Evolutionary conservation across 2,329 filamentous ascomycete species (phyloP).

Genomic region (Xylariaceae sp.): DNA sequence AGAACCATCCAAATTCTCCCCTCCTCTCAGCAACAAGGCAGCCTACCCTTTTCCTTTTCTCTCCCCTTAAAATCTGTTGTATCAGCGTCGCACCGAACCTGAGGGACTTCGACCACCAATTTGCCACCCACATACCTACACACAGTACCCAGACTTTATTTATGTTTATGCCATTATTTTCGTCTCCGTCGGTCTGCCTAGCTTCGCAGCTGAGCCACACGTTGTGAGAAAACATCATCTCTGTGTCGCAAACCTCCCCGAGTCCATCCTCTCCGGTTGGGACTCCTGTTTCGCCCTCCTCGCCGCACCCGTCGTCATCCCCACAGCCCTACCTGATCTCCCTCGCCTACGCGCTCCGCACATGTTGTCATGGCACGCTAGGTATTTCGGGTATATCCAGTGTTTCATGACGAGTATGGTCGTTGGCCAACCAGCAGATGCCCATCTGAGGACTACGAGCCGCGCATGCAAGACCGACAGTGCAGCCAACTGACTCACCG

Average conservation of each 20-base stretch:
- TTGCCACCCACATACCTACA: constrained; percentile 8
- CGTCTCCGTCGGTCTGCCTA: constrained; percentile 2
- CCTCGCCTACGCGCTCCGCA: constrained; percentile 11
- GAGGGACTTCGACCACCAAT: constrained; percentile 6
- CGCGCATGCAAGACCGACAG: constrained; percentile 21
- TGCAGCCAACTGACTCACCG: background rate
- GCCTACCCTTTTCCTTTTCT: background rate
- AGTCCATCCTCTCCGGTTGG: background rate
- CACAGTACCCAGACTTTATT: background rate
- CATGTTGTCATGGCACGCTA: constrained; percentile 28
- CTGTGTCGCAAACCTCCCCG: constrained; percentile 14
- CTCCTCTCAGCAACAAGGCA: constrained; percentile 2
- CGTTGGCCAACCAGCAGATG: constrained; percentile 23
- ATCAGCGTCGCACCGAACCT: constrained; percentile 21
- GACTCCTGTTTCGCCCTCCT: constrained; percentile 7
- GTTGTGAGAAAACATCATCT: constrained; percentile 3
- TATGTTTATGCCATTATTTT: background rate
- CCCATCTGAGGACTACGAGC: constrained; percentile 21
- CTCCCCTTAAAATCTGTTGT: constrained; percentile 12
- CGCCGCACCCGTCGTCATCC: constrained; percentile 6
- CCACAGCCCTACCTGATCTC: background rate
- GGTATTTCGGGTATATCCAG: constrained; percentile 22
- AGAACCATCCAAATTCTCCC: constrained; percentile 5
- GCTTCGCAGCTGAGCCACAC: constrained; percentile 11
- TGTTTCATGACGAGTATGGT: constrained; percentile 30